phyloP scores from a whole-genome alignment of 345 rosid species.

The Kernera saxatilis region DNA sequence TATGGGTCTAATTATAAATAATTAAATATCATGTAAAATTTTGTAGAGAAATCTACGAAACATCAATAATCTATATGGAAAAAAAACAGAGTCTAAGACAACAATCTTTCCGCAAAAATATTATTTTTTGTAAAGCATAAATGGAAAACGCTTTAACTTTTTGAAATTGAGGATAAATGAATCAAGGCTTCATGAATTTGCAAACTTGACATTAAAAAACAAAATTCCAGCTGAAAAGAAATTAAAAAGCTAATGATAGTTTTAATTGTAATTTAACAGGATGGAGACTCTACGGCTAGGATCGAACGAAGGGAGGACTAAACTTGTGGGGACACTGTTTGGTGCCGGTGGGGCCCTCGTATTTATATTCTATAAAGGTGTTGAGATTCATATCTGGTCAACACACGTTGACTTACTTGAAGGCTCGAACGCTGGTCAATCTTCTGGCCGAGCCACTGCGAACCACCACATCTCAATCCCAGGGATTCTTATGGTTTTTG shows the following conservation, averaged over 20 bases:
- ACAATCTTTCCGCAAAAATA: not conserved
- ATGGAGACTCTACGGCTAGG: conserved; percentile 36
- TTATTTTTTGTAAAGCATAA: not conserved
- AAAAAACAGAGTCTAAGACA: too few species aligned
- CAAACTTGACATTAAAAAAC: not conserved
- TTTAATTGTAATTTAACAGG: conserved; percentile 11
- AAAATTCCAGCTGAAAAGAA: not conserved
- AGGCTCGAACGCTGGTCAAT: conserved; percentile 6
- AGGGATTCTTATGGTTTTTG: conserved; percentile 31
- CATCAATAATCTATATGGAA: not conserved
- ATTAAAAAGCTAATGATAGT: not conserved
- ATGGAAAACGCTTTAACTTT: not conserved
- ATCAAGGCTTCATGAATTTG: not conserved
- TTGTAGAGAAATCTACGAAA: not conserved
- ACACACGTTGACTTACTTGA: conserved; percentile 28
- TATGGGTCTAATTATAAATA: not conserved
- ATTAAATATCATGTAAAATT: not conserved
- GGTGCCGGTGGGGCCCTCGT: conserved; percentile 52
- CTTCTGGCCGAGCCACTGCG: not conserved
- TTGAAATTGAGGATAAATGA: not conserved
- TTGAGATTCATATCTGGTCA: conserved; percentile 33
- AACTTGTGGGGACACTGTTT: conserved; percentile 38
- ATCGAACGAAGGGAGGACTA: conserved; percentile 42
- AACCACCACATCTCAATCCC: conserved; percentile 22
- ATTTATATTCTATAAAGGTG: conserved; percentile 51